Evolutionary conservation across 805 yeast genomes (phyloP), one percentile per base, ranked within the genome.

Genomic region (Cyberlindnera veronae): DNA sequence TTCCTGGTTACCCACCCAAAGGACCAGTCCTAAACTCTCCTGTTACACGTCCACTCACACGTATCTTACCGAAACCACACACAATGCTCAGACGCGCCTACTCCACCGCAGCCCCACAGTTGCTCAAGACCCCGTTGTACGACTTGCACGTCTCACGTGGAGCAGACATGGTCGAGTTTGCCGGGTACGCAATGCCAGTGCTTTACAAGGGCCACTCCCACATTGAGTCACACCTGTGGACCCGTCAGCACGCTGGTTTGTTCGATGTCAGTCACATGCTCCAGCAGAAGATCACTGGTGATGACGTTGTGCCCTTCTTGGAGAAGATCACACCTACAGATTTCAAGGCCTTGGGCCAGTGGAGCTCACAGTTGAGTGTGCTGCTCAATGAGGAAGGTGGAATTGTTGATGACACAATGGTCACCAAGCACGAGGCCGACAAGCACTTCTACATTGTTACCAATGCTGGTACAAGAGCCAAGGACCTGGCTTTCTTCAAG

Each of bases 241-340:
- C 91, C 0, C 77, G 99, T 61, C 57, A 68, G 16, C 76, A 85
- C 46, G 89, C 90, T 27, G 99, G 99, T 6, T 68, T 93, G 36
- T 93, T 93, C 56, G 99, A 93, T 61, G 99, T 93, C 37, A 86
- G 96, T 39, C 99, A 93, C 64, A 93, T 93, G 99, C 74, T 91
- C 36, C 99, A 93, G 68, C 97, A 95, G 62, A 74, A 69, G 31
- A 62, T 93, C 44, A 58, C 63, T 3, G 99, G 99, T 13, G 64
- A 74, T 1, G 83, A 76, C 29, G 76, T 95, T 1, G 66, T 77
- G 6, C 68, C 68, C 5, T 79, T 91, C 41, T 69, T 93, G 48
- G 84, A 93, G 60, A 77, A 73, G 50, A 68, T 91, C 36, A 86
- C 96, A n/a, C 99, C 99, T 10, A 76, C 91, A 13, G 96, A 89